These are phyloP conservation scores for Monosporascus cannonballus DNA, from an alignment of 2,329 filamentous ascomycete genomes.

Conservation along the genomic window DNA sequence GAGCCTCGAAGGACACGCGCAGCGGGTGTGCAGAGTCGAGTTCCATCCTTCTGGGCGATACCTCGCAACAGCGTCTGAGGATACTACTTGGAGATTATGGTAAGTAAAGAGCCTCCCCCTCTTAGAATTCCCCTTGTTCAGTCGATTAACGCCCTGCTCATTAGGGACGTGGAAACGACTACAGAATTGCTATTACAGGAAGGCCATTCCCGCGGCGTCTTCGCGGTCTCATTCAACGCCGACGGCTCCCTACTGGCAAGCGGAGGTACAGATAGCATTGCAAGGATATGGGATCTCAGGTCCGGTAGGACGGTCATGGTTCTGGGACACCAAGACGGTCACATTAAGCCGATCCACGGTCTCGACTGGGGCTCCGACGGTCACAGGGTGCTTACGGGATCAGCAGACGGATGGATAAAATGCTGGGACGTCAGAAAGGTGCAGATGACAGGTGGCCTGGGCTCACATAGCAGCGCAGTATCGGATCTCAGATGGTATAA, in stretches of 20 bases:
- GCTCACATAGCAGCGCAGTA: constrained; percentile 85
- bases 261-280: constrained; percentile 91
- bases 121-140: not conserved
- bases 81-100: constrained; percentile 96
- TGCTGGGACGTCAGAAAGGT: constrained; percentile 97
- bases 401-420: constrained; percentile 91
- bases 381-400: constrained; percentile 86
- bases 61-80: constrained; percentile 87
- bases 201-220: constrained; percentile 91
- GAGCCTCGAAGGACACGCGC: constrained; percentile 76
- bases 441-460: constrained; percentile 73
- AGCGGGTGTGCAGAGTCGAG: constrained; percentile 84
- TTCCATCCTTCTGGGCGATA: constrained; percentile 91
- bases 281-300: constrained; percentile 89
- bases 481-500: constrained; percentile 94
- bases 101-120: constrained; percentile 26
- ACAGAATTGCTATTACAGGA: constrained; percentile 85
- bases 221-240: constrained; percentile 79
- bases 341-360: constrained; percentile 87
- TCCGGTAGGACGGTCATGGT: constrained; percentile 95
- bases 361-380: constrained; percentile 91
- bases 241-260: constrained; percentile 88
- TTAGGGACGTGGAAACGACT: constrained; percentile 59
- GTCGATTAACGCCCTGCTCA: constrained; percentile 28
- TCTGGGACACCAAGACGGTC: constrained; percentile 71